Conservation (phyloP, 306 rosid genomes). For the Canavalia ensiformis region DNA sequence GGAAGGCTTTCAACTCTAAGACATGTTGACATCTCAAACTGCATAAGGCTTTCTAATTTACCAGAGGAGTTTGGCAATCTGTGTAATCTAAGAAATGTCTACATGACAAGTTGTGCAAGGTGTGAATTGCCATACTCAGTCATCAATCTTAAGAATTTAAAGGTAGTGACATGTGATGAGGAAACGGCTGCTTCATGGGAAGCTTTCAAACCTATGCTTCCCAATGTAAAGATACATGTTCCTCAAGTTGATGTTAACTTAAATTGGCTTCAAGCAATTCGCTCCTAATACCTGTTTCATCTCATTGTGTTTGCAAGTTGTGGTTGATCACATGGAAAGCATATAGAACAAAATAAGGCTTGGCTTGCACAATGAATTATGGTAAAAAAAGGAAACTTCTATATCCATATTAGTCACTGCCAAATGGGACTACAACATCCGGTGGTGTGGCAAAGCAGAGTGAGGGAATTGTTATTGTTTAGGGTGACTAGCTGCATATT, state of each 20-base stretch:
- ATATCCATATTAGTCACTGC: not conserved
- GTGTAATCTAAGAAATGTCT: slow-evolving; percentile 49
- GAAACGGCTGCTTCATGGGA: slow-evolving; percentile 63
- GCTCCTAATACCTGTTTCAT: slow-evolving; percentile 30
- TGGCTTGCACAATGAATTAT: not conserved
- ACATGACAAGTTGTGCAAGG: slow-evolving; percentile 61
- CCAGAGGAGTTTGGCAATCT: slow-evolving; percentile 63
- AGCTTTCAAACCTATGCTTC: slow-evolving; percentile 42
- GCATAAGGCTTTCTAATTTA: slow-evolving; percentile 55
- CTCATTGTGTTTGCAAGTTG: not conserved
- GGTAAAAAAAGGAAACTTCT: not conserved
- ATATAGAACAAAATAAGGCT: not conserved
- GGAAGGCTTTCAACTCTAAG: slow-evolving; percentile 40
- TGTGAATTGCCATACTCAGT: slow-evolving; percentile 58
- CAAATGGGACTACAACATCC: not conserved
- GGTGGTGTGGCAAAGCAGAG: not conserved
- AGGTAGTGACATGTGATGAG: slow-evolving; percentile 68
- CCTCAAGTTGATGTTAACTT: slow-evolving; percentile 59
- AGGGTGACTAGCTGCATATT: not conserved
- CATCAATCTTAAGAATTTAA: slow-evolving; percentile 47
- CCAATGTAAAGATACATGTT: slow-evolving; percentile 45
- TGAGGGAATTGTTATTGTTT: not conserved
- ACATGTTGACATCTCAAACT: slow-evolving; percentile 62
- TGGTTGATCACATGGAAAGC: not conserved
- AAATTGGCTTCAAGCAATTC: slow-evolving; percentile 63